phyloP scores from a whole-genome alignment of 2,329 filamentous ascomycete species.

The Hymenotorrendiella dingleyae region DNA sequence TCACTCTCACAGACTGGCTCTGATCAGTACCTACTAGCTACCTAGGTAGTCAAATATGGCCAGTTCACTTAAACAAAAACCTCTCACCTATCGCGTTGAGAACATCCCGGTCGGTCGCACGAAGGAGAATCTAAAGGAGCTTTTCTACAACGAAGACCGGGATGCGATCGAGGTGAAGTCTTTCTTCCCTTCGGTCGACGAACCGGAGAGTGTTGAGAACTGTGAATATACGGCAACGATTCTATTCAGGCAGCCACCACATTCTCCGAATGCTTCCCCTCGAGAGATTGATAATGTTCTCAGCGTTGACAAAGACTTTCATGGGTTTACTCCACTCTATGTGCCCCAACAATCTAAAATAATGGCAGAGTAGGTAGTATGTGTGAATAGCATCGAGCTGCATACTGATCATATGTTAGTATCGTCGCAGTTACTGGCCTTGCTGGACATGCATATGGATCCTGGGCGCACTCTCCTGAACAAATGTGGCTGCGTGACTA shows the following conservation, averaged over 20 bases:
- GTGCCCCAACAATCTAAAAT: slow-evolving; percentile 1
- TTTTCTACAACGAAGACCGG: neutral
- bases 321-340: slow-evolving; percentile 8
- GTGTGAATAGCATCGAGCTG: too few relatives aligned
- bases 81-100: slow-evolving; percentile 3
- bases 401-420: too few relatives aligned
- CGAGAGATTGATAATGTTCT: slow-evolving; percentile 1
- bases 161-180: neutral
- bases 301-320: slow-evolving; percentile 1
- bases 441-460: slow-evolving; percentile 33
- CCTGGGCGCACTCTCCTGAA: slow-evolving; percentile 33
- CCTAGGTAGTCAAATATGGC: too few relatives aligned
- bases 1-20: too few relatives aligned
- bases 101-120: slow-evolving; percentile 6
- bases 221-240: neutral
- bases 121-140: slow-evolving; percentile 4
- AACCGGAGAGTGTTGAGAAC: neutral
- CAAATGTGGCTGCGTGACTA: slow-evolving; percentile 34
- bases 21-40: too few relatives aligned
- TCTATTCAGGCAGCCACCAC: neutral
- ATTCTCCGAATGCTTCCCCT: neutral
- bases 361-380: too few relatives aligned
- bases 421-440: slow-evolving; percentile 38
- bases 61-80: too few relatives aligned
- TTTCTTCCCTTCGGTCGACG: neutral